phyloP scores from a whole-genome alignment of 208 protist genomes.

The Leptomonas pyrrhocoris region DNA sequence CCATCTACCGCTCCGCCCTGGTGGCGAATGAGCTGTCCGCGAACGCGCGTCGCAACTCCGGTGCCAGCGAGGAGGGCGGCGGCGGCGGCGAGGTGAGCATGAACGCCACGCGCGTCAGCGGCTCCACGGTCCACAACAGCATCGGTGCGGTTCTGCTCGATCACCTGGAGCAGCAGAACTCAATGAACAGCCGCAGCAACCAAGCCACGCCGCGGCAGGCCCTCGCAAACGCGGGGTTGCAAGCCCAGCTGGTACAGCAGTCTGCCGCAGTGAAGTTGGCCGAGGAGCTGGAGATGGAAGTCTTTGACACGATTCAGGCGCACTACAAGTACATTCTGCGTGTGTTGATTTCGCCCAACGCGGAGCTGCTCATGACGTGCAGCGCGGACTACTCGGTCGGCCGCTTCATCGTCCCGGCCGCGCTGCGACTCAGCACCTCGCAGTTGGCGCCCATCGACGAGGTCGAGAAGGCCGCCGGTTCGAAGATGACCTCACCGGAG shows the following conservation, averaged over 20 bases:
- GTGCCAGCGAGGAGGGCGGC: slow-evolving; percentile 5
- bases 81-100: slow-evolving; percentile 14
- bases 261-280: slow-evolving; percentile 22
- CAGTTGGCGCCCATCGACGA: background rate
- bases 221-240: background rate
- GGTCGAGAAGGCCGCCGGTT: background rate
- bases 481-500: background rate
- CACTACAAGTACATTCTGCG: slow-evolving; percentile 92
- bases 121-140: slow-evolving; percentile 26
- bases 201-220: slow-evolving; percentile 5
- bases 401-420: slow-evolving; percentile 59
- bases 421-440: slow-evolving; percentile 25
- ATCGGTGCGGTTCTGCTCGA: slow-evolving; percentile 47
- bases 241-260: background rate
- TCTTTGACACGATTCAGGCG: slow-evolving; percentile 78
- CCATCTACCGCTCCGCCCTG: slow-evolving; percentile 70
- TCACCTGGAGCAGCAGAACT: slow-evolving; percentile 41
- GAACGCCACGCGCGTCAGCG: slow-evolving; percentile 6
- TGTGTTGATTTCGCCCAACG: slow-evolving; percentile 73
- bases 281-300: slow-evolving; percentile 63
- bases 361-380: slow-evolving; percentile 74
- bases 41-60: slow-evolving; percentile 28
- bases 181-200: slow-evolving; percentile 14
- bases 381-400: slow-evolving; percentile 87
- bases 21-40: slow-evolving; percentile 52